phyloP scores from a whole-genome alignment of 139 green algal genomes.

The Coelastrella sp. region DNA sequence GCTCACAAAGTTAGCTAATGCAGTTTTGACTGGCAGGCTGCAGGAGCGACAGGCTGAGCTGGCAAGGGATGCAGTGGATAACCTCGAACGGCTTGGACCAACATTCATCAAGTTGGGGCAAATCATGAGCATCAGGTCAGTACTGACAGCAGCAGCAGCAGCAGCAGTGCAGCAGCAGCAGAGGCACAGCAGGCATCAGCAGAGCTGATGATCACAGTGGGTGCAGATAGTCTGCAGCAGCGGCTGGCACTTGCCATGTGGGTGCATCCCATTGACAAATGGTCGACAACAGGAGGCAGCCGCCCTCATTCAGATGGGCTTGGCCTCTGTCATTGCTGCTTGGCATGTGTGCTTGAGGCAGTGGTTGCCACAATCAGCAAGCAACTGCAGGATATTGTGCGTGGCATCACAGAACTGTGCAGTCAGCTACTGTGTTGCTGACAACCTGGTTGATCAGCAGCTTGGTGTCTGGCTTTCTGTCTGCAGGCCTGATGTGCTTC shows the following conservation, averaged over 20 bases:
- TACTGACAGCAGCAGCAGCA: neutral
- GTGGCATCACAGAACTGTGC: neutral
- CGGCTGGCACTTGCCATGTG: too few relatives aligned
- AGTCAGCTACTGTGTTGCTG: neutral
- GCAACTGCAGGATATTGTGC: slow-evolving; percentile 83
- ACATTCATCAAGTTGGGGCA: slow-evolving; percentile 96
- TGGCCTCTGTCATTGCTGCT: too few relatives aligned
- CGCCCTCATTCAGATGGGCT: too few relatives aligned
- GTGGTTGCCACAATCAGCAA: slow-evolving; percentile 73
- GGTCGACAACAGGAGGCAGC: too few relatives aligned
- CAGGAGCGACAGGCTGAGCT: slow-evolving; percentile 65
- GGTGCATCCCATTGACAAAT: too few relatives aligned
- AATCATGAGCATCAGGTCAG: slow-evolving; percentile 77
- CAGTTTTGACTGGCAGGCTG: slow-evolving; percentile 67
- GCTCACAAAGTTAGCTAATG: slow-evolving; percentile 81
- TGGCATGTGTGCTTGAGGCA: too few relatives aligned
- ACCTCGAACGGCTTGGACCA: slow-evolving; percentile 87
- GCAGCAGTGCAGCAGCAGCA: neutral
- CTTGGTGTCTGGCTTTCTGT: neutral
- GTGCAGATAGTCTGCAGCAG: slow-evolving; percentile 61
- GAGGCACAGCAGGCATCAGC: neutral
- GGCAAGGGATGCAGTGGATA: slow-evolving; percentile 76
- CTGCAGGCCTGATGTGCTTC: slow-evolving; percentile 73
- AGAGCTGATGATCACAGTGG: neutral
- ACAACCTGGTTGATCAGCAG: neutral